Evolutionary conservation across 768 basidiomycete genomes (phyloP), one percentile per base, ranked within the genome.

Genomic region (Mycena albidolilacea): DNA sequence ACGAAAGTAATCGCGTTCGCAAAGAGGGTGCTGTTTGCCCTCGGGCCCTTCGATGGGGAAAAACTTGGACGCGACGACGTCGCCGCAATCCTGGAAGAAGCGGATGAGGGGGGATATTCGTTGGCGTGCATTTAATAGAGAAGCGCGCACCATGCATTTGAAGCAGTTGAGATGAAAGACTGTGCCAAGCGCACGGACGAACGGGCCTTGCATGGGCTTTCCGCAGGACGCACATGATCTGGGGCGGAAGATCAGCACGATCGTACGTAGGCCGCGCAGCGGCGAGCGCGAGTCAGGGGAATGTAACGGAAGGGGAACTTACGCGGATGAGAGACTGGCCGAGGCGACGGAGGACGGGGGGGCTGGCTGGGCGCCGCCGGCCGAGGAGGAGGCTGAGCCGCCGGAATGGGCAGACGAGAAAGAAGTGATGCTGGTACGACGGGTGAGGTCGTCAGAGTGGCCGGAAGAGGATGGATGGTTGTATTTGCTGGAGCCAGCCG

Each of bases 141-240:
- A 41, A 75, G 68, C 21, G 85, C 93, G 76, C 78, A 98, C 97
- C 90, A 95, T 90, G 87, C 98, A 99, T 79, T 95, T 95, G 90
- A 99, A 99, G 85, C 98, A 99, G 77, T 95, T 94, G n/a, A 99
- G 83, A 82, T 99, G 98, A 80, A 92, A 99, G 30, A 98, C 96
- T 0, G 95, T 94, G 70, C 95, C 93, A 64, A 99, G 86, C 0
- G 98, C 98, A 70, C 98, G 90, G 44, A 99, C 98, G 83, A 98
- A 99, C 59, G 97, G 96, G 14, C 98, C 97, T 72, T 96, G 93
- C 91, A 98, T 94, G 48, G 90, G 83, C 79, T 92, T 91, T 50
- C 91, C 91, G 78, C 94, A 95, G 14, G 94, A 90, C 35, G 92
- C 90, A 79, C 94, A 95, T 82, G 89, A 86, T 77, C 93, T 94